Percentiles rank a stretch among this genome's conserved stretches.
phyloP scores from a whole-genome alignment of 2,329 filamentous ascomycete genomes.

The Arthrobotrys megalospora region DNA sequence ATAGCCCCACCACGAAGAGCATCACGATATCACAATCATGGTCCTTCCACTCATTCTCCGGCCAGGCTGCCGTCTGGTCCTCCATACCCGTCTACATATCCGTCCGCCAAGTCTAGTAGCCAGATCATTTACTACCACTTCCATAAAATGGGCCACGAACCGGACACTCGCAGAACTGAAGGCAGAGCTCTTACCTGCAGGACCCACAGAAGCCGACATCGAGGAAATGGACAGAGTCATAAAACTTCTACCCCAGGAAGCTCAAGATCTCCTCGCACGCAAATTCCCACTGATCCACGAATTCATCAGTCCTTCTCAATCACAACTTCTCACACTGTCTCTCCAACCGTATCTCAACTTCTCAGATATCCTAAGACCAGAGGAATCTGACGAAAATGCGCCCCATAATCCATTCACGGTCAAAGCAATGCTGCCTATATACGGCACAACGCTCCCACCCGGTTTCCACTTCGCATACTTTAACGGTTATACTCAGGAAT shows the following conservation, averaged over 20 bases:
- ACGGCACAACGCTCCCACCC: constrained; percentile 69
- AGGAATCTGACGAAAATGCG: constrained; percentile 57
- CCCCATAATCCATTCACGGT: constrained; percentile 64
- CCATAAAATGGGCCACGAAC: constrained; percentile 7
- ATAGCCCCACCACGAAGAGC: constrained; percentile 1
- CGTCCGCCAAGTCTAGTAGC: constrained; percentile 3
- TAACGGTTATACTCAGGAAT: constrained; percentile 77
- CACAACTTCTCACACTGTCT: constrained; percentile 76
- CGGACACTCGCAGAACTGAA: background rate
- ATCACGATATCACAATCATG: constrained; percentile 18
- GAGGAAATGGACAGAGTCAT: constrained; percentile 64
- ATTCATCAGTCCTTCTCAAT: constrained; percentile 75
- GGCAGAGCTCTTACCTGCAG: background rate
- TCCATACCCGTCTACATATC: constrained; percentile 36
- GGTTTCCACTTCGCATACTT: constrained; percentile 92
- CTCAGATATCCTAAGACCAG: constrained; percentile 31
- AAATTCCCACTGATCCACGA: constrained; percentile 70
- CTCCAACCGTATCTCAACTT: constrained; percentile 68
- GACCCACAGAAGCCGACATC: constrained; percentile 39
- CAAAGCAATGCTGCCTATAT: constrained; percentile 66
- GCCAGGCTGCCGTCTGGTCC: constrained; percentile 37
- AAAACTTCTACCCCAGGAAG: constrained; percentile 70
- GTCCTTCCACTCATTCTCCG: constrained; percentile 48
- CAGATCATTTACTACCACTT: constrained; percentile 4
- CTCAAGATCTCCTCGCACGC: constrained; percentile 67